Percentiles rank a stretch among this genome's conserved stretches.
Conservation (phyloP, 1,139 yeast species). For the Suhomyces wounanorum region DNA sequence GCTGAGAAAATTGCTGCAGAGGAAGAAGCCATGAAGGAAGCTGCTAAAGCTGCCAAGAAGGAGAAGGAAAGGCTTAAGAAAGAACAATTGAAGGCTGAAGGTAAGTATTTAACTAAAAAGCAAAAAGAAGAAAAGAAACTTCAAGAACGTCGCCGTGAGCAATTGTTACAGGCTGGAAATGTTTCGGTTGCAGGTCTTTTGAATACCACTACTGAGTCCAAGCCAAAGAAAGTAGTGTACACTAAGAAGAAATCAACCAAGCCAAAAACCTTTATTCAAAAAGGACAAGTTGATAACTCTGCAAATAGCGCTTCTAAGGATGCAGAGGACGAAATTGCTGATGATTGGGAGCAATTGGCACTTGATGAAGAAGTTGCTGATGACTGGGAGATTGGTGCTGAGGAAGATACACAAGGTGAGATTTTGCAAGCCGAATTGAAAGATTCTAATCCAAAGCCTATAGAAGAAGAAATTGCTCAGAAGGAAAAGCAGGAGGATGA, state of each 20-base stretch:
- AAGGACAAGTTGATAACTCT: constrained; percentile 15
- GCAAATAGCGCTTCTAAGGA: constrained; percentile 24
- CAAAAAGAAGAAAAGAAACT: constrained; percentile 91
- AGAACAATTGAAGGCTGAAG: constrained; percentile 88
- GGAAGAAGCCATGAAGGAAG: constrained; percentile 69
- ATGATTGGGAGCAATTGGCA: constrained; percentile 62
- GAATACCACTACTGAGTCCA: constrained; percentile 37
- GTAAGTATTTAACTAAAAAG: constrained; percentile 84
- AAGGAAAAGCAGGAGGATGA: constrained; percentile 18
- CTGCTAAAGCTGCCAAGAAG: constrained; percentile 69
- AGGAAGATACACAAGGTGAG: constrained; percentile 19
- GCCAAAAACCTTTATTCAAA: constrained; percentile 38
- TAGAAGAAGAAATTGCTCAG: constrained; percentile 32
- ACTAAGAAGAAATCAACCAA: constrained; percentile 66
- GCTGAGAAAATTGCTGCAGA: constrained; percentile 62
- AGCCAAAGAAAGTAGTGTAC: constrained; percentile 75
- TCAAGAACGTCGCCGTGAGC: constrained; percentile 88
- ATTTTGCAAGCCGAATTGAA: constrained; percentile 14
- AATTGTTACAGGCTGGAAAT: constrained; percentile 73
- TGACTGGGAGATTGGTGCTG: constrained; percentile 46
- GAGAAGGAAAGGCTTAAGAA: constrained; percentile 81
- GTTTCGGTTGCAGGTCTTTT: constrained; percentile 75
- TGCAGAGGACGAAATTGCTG: constrained; percentile 47
- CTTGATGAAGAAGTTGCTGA: constrained; percentile 51
- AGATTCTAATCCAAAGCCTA: constrained; percentile 2